Percentiles rank a stretch among this genome's conserved stretches.
phyloP scores from a whole-genome alignment of 73 alveolate genomes.

The Urostyla sp. region DNA sequence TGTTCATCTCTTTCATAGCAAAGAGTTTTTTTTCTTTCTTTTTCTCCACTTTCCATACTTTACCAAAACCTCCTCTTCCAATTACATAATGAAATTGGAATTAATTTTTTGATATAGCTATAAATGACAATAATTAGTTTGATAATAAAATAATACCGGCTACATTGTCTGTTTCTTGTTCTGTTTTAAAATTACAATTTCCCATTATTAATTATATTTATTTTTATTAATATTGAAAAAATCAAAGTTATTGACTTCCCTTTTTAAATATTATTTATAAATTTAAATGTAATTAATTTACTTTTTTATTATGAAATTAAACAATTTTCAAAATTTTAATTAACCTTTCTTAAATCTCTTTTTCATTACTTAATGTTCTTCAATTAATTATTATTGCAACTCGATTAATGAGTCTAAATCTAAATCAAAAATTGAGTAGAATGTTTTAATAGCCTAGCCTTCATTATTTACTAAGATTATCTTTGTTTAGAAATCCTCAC shows the following conservation, averaged over 20 bases:
- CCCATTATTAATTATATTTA: conserved; percentile 49
- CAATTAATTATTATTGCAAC: neutral
- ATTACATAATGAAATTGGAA: conserved; percentile 65
- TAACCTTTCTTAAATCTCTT: neutral
- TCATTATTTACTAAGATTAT: neutral
- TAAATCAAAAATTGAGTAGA: neutral
- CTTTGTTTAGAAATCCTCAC: neutral
- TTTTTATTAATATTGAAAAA: neutral
- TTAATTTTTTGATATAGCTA: conserved; percentile 60
- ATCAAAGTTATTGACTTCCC: conserved; percentile 5
- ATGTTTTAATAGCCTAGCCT: neutral
- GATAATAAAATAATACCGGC: neutral
- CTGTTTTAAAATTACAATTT: conserved; percentile 70
- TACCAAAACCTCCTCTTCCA: conserved; percentile 78
- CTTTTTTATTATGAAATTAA: no score
- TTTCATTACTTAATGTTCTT: neutral
- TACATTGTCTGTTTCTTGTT: conserved; percentile 67
- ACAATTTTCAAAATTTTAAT: no score
- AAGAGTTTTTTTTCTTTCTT: conserved; percentile 77
- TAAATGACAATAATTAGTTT: neutral
- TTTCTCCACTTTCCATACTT: conserved; percentile 72
- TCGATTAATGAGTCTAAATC: neutral
- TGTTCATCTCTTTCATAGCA: conserved; percentile 96
- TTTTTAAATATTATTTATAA: conserved; percentile 18
- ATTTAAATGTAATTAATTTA: neutral